phyloP scores from a whole-genome alignment of 2,329 filamentous ascomycete species.

The Talaromyces islandicus region DNA sequence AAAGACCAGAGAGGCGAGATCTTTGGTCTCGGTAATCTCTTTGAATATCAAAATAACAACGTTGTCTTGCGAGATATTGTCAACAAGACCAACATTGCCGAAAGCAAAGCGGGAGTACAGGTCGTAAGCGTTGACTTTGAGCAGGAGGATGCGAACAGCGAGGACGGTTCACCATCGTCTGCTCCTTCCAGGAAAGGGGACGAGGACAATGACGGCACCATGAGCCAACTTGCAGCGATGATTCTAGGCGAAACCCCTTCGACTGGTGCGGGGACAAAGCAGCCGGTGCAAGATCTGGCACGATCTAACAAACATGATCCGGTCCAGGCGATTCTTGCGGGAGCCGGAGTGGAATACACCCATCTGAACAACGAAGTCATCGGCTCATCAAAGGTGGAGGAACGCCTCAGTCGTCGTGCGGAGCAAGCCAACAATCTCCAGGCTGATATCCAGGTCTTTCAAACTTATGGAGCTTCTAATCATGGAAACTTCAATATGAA shows the following conservation, averaged over 20 bases:
- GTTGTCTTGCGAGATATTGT: conserved; percentile 89
- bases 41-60: conserved; percentile 72
- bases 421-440: conserved; percentile 39
- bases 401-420: conserved; percentile 71
- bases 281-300: conserved; percentile 19
- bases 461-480: conserved; percentile 10
- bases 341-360: conserved; percentile 87
- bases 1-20: conserved; percentile 82
- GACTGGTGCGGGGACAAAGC: conserved; percentile 6
- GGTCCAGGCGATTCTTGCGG: conserved; percentile 80
- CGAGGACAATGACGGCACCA: conserved; percentile 58
- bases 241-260: conserved; percentile 41
- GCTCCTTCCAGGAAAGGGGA: conserved; percentile 19
- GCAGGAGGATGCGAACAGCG: conserved; percentile 45
- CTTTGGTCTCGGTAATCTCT: conserved; percentile 82
- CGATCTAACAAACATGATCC: conserved; percentile 58
- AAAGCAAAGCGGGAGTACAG: conserved; percentile 77
- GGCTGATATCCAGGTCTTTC: conserved; percentile 31
- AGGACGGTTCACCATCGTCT: conserved; percentile 14
- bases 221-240: conserved; percentile 65
- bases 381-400: conserved; percentile 86
- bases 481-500: conserved; percentile 6
- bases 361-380: conserved; percentile 96
- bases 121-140: conserved; percentile 72
- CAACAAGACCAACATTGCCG: conserved; percentile 96